Evolutionary conservation across 1,139 yeast genomes (phyloP), one percentile per base, ranked within the genome.

Genomic region (Diutina siamensis): DNA sequence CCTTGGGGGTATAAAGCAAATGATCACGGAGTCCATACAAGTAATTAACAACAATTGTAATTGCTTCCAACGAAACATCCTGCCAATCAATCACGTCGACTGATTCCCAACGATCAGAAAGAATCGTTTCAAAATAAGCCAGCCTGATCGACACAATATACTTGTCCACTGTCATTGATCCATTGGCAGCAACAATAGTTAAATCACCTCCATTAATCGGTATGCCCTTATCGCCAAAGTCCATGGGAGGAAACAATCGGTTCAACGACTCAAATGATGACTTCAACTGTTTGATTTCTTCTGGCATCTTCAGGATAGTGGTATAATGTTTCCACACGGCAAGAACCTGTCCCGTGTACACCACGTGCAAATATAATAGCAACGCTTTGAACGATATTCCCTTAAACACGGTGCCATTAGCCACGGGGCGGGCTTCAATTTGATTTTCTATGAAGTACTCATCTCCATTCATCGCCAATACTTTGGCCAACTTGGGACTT

Each of bases 101-200:
- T 3, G n/a, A 4, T 5, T 55, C 59, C 94, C 94, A 83, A 48
- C 80, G 60, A 2, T 62, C 58, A 0, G 83, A 73, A 33, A 82
- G 67, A 2, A 76, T 52, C 0, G 83, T 72, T 49, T 76, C 80
- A 57, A 86, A 85, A 55, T 72, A 84, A 0, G 78, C 79, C 41
- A 81, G 75, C 48, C 94, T 63, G 0, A 76, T 60, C 3, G 67
- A 57, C 21, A 87, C 57, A 7, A 85, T 60, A 32, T 68, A 66
- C 4, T 82, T 72, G 53, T 78, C 78, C 4, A 77, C 71, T 4
- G 48, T 50, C 2, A 63, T 32, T 13, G 57, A 59, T 4, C 72
- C 77, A 52, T 77, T 80, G 2, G 60, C 51, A 31, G 81, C 57
- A 3, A 46, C 50, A 2, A 68, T 51, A 2, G 49, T 41, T 1